Base-by-base conservation (phyloP, 352 stramenopile genomes). In the Globisporangium nodosum region DNA sequence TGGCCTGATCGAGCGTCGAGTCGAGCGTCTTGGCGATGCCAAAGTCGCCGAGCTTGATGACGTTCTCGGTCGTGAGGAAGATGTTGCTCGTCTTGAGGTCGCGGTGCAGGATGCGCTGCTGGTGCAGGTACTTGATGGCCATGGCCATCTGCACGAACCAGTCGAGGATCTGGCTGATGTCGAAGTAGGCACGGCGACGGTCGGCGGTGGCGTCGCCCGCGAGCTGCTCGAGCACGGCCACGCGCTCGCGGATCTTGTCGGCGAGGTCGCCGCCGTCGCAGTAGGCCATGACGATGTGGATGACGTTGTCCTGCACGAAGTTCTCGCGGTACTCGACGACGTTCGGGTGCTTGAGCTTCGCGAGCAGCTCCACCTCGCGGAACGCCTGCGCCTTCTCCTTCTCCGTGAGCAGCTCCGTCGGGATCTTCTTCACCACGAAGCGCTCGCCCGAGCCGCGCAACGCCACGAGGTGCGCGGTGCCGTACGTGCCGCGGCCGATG, bases 231-330 rank as follows among this genome's bases (percentile, higher is more conserved):
- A 70, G 62, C 13, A 62, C 57, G 35, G 56, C 58, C 9, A 77
- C 70, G 60, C 78, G 78, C 39, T 77, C 65, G 46, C 85, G 78
- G 53, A 93, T 88, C 45, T 76, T 74, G 4, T 62, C 74, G 0
- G 83, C 73, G 52, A 93, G 66, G 64, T 97, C 88, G 8, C 90
- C 90, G 21, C 92, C 90, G 68, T 98, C 94, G 63, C 92, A 98
- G 63, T 98, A 98, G 30, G 90, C 87, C 94, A 98, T 98, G 54
- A 96, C 88, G 60, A 98, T 97, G 65, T 96, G 95, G 56, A 98
- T 76, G 20, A 92, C 75, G 51, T 89, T 79, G 50, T 77, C 66
- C 46, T 74, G 57, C 11, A 82, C 81, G 64, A 97, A 96, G 65
- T 72, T 96, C 54, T 98, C 94, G 56, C 88, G 95, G 73, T 98